Evolutionary conservation across 139 green algal genomes (phyloP), one percentile per base, ranked within the genome.

Genomic region (Bryopsis sp.): DNA sequence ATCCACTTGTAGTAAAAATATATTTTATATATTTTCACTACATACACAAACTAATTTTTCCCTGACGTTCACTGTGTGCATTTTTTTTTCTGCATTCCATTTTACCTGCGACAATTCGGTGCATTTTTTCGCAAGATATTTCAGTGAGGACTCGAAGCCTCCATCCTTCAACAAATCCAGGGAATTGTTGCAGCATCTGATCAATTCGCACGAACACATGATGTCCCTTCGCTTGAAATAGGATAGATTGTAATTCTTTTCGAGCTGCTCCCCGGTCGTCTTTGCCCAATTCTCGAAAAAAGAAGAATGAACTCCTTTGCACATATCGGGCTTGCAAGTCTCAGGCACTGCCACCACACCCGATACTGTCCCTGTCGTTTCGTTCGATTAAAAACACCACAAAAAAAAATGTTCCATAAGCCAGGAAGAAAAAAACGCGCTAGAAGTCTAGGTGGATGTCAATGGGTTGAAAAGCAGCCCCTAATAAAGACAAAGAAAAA

Each of bases 231-330:
- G 8, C 19, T 61, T 26, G 6, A 61, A 35, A 22, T 32, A 15
- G 6, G 50, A 33, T 8, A 61, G 15, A 6, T 28, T 32, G 31
- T 61, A 22, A 35, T 32, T 61, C 8, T 33, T 22, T 32, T 35
- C 24, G 50, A 61, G 8, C 8, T 28, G 31, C 50, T 61, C 50
- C 8, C 31, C 50, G 6, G 50, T 61, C 19, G 5, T 8, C 50
- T 61, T 61, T 6, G 50, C 50, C 50, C 50, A 61, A 32, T 61
- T 61, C 24, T 61, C 50, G 33, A 61, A 61, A 32, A 32, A 35
- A 22, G 50, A 61, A 8, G 50, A 61, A 11, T 36, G 15, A 8
- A 61, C 6, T 28, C 50, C 50, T 32, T 35, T 35, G 6, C 8
- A 22, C 50, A 61, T 61, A 28, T 61, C 50, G 19, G 8, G 11